Conservation (phyloP, 2,329 filamentous ascomycete genomes). For the Scytalidium lignicola region DNA sequence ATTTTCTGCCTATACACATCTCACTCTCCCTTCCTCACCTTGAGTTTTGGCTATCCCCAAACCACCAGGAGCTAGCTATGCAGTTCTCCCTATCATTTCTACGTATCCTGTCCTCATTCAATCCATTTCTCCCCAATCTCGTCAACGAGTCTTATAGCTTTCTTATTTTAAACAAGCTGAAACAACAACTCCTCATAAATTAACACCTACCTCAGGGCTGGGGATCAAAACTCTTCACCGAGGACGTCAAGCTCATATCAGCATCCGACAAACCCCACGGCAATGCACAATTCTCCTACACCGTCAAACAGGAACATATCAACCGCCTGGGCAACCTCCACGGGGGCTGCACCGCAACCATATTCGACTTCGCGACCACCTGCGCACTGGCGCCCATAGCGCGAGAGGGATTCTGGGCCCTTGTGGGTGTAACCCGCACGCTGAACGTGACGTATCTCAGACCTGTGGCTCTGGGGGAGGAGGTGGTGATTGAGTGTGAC, state of each 20-base stretch:
- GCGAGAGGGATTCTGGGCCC: constrained; percentile 54
- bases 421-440: constrained; percentile 59
- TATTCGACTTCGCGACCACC: constrained; percentile 64
- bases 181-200: background rate
- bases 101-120: too few species aligned
- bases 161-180: too few species aligned
- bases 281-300: constrained; percentile 35
- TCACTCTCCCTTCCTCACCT: too few species aligned
- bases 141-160: too few species aligned
- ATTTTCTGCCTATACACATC: too few species aligned
- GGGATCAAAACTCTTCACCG: constrained; percentile 15
- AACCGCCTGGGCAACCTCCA: constrained; percentile 53
- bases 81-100: too few species aligned
- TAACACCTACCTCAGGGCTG: constrained; percentile 19
- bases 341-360: constrained; percentile 57
- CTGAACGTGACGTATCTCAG: constrained; percentile 64
- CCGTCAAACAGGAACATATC: constrained; percentile 44
- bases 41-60: too few species aligned
- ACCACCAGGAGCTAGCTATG: too few species aligned
- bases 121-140: too few species aligned
- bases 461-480: constrained; percentile 54
- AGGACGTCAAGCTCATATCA: constrained; percentile 16
- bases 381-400: constrained; percentile 51
- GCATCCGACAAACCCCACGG: constrained; percentile 18
- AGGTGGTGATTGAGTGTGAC: constrained; percentile 51